Evolutionary conservation across 176 grass and related monocot genomes (phyloP), one percentile per base, ranked within the genome.

Genomic region (Lolium rigidum): DNA sequence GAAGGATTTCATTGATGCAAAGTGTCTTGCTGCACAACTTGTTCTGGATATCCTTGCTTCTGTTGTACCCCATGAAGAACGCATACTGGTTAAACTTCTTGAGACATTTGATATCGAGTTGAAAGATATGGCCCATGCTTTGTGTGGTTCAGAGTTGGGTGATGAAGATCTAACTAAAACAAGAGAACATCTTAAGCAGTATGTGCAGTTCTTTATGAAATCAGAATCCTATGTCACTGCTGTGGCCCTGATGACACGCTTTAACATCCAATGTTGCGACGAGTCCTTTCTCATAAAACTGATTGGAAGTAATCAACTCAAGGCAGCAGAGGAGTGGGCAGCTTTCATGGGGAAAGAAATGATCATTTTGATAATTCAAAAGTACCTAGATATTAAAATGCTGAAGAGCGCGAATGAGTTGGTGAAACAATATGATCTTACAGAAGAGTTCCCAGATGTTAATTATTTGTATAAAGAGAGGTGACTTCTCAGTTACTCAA

Each of bases 381-480:
- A 85, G 67, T 98, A 95, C 80, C 60, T 94, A 62, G 84, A 86
- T 76, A 82, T 89, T 84, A 98, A 95, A 80, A 88, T 94, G 93
- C 81, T 98, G 31, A 98, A 95, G 90, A 90, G 82, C 46, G 95
- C 95, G 9, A 94, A 98, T 74, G 92, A 89, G 49, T 71, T 95
- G 85, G 86, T 98, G 47, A 98, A 95, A 84, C 87, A 89, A 80
- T 70, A 95, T 59, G 81, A 95, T 81, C 90, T 98, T 79, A 83
- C 51, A 77, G 69, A 95, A 81, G 81, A 98, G 77, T 95, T 95
- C 88, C 95, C 95, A 60, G 80, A 95, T 92, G 91, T 95, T 64
- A 90, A 84, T 59, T 86, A 85, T 87, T 77, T 85, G 64, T 98
- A 98, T 71, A 98, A 98, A 87, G 93, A 95, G 89, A 98, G 95